Evolutionary conservation across 352 stramenopile species (phyloP).

Genomic region (Globisporangium acanthophoron): DNA sequence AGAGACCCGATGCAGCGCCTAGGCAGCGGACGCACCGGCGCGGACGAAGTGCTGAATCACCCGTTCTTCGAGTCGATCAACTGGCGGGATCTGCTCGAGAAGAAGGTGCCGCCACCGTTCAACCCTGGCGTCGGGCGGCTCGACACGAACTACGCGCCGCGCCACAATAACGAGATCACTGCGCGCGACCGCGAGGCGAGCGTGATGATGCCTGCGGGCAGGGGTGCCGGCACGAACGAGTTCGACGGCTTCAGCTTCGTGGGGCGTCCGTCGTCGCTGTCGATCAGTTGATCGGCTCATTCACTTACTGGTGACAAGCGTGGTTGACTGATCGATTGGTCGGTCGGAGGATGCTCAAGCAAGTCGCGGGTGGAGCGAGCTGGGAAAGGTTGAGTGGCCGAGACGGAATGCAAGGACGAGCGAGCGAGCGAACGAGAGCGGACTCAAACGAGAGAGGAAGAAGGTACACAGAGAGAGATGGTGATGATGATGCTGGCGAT

Average conservation of each 20-base stretch:
- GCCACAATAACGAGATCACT: constrained; percentile 88
- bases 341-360: background rate
- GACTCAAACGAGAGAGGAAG: background rate
- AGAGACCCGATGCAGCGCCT: constrained; percentile 94
- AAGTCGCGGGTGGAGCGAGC: background rate
- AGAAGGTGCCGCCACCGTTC: constrained; percentile 78
- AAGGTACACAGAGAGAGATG: background rate
- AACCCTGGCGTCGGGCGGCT: constrained; percentile 87
- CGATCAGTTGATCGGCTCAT: constrained; percentile 16
- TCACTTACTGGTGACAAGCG: background rate
- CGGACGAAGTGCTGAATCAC: constrained; percentile 88
- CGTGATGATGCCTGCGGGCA: constrained; percentile 54
- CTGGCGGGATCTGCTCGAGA: constrained; percentile 85
- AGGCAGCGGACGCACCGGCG: constrained; percentile 87
- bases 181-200: constrained; percentile 76
- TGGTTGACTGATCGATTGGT: background rate
- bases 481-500: background rate
- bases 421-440: constrained; percentile 1
- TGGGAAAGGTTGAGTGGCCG: background rate
- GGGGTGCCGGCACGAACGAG: constrained; percentile 54
- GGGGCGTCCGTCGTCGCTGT: constrained; percentile 73
- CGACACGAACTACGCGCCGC: constrained; percentile 81
- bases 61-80: constrained; percentile 91
- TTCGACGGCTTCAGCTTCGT: constrained; percentile 91
- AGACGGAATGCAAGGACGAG: too few relatives aligned